Evolutionary conservation across 164 flowering plant species (phyloP).

Genomic region (Cinnamomum micranthum): DNA sequence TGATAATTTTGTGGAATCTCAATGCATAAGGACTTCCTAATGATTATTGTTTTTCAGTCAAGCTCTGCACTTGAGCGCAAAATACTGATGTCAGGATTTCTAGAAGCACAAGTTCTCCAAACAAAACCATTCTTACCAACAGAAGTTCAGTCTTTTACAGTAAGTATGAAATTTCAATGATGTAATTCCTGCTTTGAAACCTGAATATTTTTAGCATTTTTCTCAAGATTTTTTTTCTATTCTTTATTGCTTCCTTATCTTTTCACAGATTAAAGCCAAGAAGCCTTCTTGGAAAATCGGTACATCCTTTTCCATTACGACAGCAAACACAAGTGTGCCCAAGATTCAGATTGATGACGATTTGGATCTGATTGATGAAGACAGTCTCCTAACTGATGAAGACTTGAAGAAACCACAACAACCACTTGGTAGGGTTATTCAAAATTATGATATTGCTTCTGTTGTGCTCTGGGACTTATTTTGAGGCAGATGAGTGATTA

Average conservation of each 20-base stretch:
- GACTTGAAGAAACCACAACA: constrained; percentile 85
- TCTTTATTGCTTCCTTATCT: not conserved
- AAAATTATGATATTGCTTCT: not conserved
- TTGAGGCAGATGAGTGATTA: not conserved
- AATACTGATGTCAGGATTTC: constrained; percentile 67
- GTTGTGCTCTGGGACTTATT: not conserved
- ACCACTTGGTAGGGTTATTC: constrained; percentile 42
- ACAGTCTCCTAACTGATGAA: constrained; percentile 83
- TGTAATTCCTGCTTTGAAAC: not conserved
- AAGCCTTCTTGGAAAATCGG: constrained; percentile 92
- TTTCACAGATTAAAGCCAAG: constrained; percentile 55
- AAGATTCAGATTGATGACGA: constrained; percentile 76
- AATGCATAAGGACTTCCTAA: not conserved
- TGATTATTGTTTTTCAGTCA: constrained; percentile 33
- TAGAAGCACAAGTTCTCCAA: constrained; percentile 44
- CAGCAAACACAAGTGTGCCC: constrained; percentile 41
- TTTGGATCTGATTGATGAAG: constrained; percentile 90
- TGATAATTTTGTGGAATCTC: not conserved
- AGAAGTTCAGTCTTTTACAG: constrained; percentile 38
- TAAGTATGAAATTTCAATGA: constrained; percentile 20
- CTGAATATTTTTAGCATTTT: not conserved
- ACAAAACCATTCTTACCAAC: constrained; percentile 24
- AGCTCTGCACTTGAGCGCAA: constrained; percentile 45
- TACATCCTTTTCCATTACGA: constrained; percentile 81
- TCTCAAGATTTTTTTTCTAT: not conserved